Base-by-base conservation (phyloP, 257 asterid genomes). In the Striga asiatica region DNA sequence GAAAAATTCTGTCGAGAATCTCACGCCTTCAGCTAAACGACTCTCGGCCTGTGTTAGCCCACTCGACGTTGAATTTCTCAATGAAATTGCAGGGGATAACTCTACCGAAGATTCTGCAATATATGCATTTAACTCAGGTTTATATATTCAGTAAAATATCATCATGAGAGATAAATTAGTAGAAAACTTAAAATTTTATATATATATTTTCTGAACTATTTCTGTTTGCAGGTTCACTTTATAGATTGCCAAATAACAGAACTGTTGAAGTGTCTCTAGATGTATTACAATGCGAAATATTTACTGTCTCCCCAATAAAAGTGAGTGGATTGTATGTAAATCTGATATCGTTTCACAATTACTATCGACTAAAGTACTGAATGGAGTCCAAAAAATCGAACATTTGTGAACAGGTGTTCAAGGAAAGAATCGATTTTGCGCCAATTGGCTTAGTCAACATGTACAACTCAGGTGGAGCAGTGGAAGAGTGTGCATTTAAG, bases 401-500 rank as follows among this genome's bases (percentile, higher is more conserved):
- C 54, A 32, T 18, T n/a, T 19, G n/a, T 24, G 7, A 42, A 54
- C 45, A 56, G 66, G 53, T 9, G 20, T 21, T 61, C n/a, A 43
- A 61, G 0, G 65, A 57, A 16, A 32, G 32, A 20, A 16, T 72
- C n/a, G 53, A 55, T 3, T 68, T 76, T 45, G 78, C 81, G 9
- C 81, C 81, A 9, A 56, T 76, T 19, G 81, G 81, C 21, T 51
- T 76, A 31, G 58, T 69, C 17, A 35, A 72, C 57, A 76, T 76
- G 81, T 75, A 72, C 64, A 76, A 76, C 53, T 71, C 81, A 1
- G 78, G 81, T 53, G 81, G 81, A 39, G 78, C 81, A 23, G 42
- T 64, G 1, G 71, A 71, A 54, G 68, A 54, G 0, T 70, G 50
- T 12, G 65, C 29, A 47, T 65, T 43, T 21, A 43, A 32, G 1